Evolutionary conservation across 305 asterid species (phyloP).

Genomic region (Rubia balearica): DNA sequence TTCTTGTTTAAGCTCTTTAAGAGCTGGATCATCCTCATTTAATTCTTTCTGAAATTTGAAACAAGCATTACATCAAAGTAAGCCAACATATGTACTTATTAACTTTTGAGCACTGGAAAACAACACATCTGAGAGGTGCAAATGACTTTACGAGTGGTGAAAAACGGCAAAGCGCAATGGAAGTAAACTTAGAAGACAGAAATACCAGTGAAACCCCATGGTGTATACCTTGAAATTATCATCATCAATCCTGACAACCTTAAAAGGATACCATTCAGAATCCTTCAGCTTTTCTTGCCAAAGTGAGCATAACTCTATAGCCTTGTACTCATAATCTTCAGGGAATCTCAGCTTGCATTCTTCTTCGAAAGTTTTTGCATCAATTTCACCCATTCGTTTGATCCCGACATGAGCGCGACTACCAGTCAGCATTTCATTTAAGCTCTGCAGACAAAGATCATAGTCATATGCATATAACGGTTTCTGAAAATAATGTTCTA

Average conservation of each 20-base stretch:
- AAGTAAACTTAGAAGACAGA: not conserved
- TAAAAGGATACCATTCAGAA: slow-evolving; percentile 70
- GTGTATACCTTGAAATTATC: slow-evolving; percentile 39
- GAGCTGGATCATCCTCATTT: slow-evolving; percentile 52
- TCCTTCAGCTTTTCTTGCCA: slow-evolving; percentile 69
- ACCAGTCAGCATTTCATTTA: slow-evolving; percentile 44
- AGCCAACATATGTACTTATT: not conserved
- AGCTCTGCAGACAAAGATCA: slow-evolving; percentile 46
- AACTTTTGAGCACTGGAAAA: not conserved
- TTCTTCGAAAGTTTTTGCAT: slow-evolving; percentile 43
- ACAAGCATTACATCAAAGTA: not conserved
- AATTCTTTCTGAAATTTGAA: slow-evolving; percentile 32
- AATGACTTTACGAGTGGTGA: not conserved
- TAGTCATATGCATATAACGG: not conserved
- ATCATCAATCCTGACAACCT: slow-evolving; percentile 28
- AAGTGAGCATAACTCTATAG: slow-evolving; percentile 46
- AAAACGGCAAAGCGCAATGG: not conserved
- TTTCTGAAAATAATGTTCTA: not conserved
- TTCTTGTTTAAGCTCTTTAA: slow-evolving; percentile 38
- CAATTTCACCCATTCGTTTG: slow-evolving; percentile 73
- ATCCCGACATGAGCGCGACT: slow-evolving; percentile 49
- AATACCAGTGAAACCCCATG: not conserved
- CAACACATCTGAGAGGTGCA: not conserved
- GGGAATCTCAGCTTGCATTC: slow-evolving; percentile 43
- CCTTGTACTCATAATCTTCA: slow-evolving; percentile 49